Conservation (phyloP, 805 yeast species). For the Nakazawaea pomicola region DNA sequence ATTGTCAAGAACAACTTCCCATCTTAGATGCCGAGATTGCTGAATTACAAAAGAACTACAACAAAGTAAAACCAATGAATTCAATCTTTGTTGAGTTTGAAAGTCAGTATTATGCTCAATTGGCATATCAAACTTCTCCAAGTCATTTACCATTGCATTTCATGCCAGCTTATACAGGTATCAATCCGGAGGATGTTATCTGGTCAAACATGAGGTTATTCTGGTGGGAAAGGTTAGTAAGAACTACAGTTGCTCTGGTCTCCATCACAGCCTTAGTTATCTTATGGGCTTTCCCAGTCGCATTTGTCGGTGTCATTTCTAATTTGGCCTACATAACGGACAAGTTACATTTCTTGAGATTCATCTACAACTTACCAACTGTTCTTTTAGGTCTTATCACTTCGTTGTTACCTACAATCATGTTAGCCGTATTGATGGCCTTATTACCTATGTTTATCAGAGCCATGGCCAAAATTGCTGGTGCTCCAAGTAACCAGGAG, state of each 20-base stretch:
- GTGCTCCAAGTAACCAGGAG: conserved; percentile 50
- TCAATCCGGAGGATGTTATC: conserved; percentile 56
- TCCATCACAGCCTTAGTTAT: conserved; percentile 51
- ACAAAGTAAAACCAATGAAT: conserved; percentile 58
- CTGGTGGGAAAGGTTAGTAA: conserved; percentile 71
- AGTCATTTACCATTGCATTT: conserved; percentile 65
- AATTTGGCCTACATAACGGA: conserved; percentile 60
- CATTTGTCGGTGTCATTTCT: conserved; percentile 72
- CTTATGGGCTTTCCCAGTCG: conserved; percentile 75
- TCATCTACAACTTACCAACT: conserved; percentile 52
- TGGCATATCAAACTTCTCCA: conserved; percentile 58
- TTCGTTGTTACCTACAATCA: conserved; percentile 62
- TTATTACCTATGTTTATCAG: conserved; percentile 62
- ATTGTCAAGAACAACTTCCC: conserved; percentile 54
- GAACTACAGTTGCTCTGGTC: conserved; percentile 51
- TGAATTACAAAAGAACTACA: conserved; percentile 46
- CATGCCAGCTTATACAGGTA: conserved; percentile 55
- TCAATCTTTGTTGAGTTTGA: conserved; percentile 77
- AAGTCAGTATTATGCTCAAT: conserved; percentile 68
- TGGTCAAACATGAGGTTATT: conserved; percentile 74
- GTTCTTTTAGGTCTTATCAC: conserved; percentile 58
- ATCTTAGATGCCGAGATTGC: conserved; percentile 51
- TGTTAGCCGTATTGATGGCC: conserved; percentile 61
- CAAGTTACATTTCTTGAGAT: conserved; percentile 48
- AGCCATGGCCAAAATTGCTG: conserved; percentile 54